phyloP scores from a whole-genome alignment of 345 rosid genomes.

The Luvunga scandens region DNA sequence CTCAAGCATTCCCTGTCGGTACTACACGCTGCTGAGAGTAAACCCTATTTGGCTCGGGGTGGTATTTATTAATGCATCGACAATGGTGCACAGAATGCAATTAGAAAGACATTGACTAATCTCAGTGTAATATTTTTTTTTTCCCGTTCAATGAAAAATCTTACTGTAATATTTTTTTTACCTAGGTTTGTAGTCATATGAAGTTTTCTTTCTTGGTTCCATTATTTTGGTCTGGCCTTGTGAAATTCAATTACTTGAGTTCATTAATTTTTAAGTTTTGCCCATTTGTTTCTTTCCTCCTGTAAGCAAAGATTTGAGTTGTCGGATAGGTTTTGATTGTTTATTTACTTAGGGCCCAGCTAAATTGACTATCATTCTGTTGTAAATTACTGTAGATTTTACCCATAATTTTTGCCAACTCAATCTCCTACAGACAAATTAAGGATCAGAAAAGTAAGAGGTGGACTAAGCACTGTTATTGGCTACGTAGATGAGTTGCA shows the following conservation, averaged over 20 bases:
- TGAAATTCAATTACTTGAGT: conserved; percentile 15
- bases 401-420: too few relatives aligned
- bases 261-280: background rate
- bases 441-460: too few relatives aligned
- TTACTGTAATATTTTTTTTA: conserved; percentile 29
- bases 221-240: conserved; percentile 9
- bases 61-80: conserved; percentile 17
- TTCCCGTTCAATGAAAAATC: background rate
- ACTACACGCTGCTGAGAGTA: conserved; percentile 21
- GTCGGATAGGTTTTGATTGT: background rate
- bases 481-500: too few relatives aligned
- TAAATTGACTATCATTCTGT: background rate
- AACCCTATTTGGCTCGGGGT: conserved; percentile 8
- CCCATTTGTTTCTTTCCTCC: background rate
- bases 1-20: conserved; percentile 12
- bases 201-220: conserved; percentile 15
- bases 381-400: too few relatives aligned
- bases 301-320: background rate
- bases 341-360: background rate
- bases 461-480: too few relatives aligned
- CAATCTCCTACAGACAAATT: too few relatives aligned
- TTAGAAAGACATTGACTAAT: conserved; percentile 23
- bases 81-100: conserved; percentile 25
- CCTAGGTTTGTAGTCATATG: conserved; percentile 27
- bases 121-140: conserved; percentile 12